These are phyloP conservation scores for Geotrichum bryndzae DNA, from an alignment of 1,139 yeast species.

Conservation along the genomic window DNA sequence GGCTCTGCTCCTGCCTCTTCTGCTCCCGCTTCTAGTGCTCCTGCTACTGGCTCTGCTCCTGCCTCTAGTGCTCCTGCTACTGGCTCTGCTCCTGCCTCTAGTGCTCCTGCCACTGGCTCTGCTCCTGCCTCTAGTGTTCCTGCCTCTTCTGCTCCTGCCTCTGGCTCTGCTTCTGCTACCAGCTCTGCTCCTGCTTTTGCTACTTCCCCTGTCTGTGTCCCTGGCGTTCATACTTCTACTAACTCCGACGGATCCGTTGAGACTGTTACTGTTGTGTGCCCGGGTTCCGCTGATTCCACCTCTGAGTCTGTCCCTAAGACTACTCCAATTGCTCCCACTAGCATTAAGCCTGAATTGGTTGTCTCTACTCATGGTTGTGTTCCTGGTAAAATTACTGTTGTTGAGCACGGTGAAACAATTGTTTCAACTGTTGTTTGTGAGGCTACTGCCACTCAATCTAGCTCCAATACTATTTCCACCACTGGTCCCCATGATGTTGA, in stretches of 20 bases:
- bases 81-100: neutral
- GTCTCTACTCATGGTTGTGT: neutral
- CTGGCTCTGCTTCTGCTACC: neutral
- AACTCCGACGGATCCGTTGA: neutral
- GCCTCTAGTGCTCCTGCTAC: neutral
- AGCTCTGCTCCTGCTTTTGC: neutral
- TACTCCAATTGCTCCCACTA: neutral
- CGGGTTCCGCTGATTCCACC: neutral
- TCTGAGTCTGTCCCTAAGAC: neutral
- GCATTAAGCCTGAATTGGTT: neutral
- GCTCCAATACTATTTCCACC: neutral
- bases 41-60: slow-evolving; percentile 12
- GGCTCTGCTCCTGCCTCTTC: too few relatives aligned
- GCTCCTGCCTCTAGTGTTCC: neutral
- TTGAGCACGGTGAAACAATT: neutral
- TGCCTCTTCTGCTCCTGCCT: slow-evolving; percentile 9
- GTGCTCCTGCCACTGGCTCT: neutral
- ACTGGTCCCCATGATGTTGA: neutral
- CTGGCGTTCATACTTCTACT: neutral
- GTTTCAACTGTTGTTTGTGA: neutral
- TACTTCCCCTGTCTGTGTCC: neutral
- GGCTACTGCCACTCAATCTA: neutral
- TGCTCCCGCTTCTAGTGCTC: slow-evolving; percentile 6
- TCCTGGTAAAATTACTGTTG: neutral
- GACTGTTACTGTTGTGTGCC: neutral